Conservation (phyloP, 1,284 basidiomycete genomes). For the Ceratobasidium sp. region DNA sequence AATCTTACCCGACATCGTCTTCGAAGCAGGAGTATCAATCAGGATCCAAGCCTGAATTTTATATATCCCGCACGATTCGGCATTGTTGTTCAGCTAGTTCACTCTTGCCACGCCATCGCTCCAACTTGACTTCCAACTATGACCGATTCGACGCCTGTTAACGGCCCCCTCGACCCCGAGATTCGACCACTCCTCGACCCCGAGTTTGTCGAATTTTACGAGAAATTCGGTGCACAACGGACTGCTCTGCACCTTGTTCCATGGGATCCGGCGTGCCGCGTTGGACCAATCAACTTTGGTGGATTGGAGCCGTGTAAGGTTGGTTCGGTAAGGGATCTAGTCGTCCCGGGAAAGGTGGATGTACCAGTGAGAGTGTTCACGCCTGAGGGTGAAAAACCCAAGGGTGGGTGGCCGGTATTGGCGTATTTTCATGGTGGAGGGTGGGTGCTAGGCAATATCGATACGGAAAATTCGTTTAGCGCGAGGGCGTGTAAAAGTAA, state of each 20-base stretch:
- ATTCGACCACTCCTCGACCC: conserved; percentile 70
- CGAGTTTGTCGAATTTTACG: conserved; percentile 75
- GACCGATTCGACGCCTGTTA: conserved; percentile 17
- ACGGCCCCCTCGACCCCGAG: conserved; percentile 72
- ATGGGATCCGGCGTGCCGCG: conserved; percentile 40
- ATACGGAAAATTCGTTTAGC: conserved; percentile 45
- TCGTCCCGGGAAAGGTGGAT: neutral
- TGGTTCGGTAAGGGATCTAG: conserved; percentile 30
- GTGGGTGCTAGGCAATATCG: conserved; percentile 47
- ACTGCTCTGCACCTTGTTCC: conserved; percentile 40
- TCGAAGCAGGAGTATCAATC: neutral
- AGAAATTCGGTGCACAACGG: conserved; percentile 56
- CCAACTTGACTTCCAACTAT: neutral
- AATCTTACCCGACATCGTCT: neutral
- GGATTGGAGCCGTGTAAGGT: conserved; percentile 38
- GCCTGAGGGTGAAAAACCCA: conserved; percentile 63
- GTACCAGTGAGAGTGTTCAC: conserved; percentile 44
- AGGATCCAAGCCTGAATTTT: neutral
- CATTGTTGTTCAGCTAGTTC: no score
- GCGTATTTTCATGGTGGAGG: conserved; percentile 74
- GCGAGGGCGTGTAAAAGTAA: conserved; percentile 37
- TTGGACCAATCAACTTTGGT: conserved; percentile 34
- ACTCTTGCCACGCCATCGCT: no score
- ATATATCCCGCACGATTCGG: no score
- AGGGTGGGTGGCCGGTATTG: conserved; percentile 72